Evolutionary conservation across 163 green algal genomes (phyloP), one percentile per base, ranked within the genome.

Genomic region (Picocystis sp.): DNA sequence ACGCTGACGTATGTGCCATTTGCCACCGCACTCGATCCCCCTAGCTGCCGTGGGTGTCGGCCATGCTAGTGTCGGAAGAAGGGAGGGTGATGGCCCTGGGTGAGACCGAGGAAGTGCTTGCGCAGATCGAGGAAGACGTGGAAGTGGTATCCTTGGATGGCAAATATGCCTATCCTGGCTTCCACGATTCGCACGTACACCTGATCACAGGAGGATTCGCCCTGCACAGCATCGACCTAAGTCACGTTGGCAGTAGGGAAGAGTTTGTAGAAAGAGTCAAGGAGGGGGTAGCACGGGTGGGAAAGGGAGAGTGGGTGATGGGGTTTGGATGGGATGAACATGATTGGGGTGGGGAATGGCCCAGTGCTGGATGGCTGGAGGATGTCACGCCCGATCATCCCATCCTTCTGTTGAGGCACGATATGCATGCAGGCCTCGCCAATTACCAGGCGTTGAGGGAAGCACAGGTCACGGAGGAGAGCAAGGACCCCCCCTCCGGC

Each of bases 341-440:
- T 15, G 43, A 60, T 9, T 75, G 66, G 70, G 63, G 68, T 12
- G 73, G 70, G 11, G 45, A 56, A 29, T 47, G 70, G 56, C 73
- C 74, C 22, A 42, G 44, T 15, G 44, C 35, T 3, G 38, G 25
- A 2, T 82, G 70, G 70, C 59, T 82, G 11, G 67, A 79, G 5
- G 48, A 73, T 51, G 66, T 48, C 10, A 24, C 41, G 17, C 51
- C 52, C 12, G 56, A 45, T 11, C 50, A 25, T 17, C 76, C 76
- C 1, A 64, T 68, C 9, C 57, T 77, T 22, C 64, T 89, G 9
- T 34, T 50, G 1, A 66, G 80, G 23, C 74, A 75, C 61, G 75
- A 85, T 49, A 44, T 54, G 34, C 80, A 87, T 69, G 72, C 78
- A 59, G 77, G 46, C 0, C 49, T 87, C 3, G 70, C 65, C 38